Base-by-base conservation (phyloP, 2,329 filamentous ascomycete species). In the Fusarium sp. region DNA sequence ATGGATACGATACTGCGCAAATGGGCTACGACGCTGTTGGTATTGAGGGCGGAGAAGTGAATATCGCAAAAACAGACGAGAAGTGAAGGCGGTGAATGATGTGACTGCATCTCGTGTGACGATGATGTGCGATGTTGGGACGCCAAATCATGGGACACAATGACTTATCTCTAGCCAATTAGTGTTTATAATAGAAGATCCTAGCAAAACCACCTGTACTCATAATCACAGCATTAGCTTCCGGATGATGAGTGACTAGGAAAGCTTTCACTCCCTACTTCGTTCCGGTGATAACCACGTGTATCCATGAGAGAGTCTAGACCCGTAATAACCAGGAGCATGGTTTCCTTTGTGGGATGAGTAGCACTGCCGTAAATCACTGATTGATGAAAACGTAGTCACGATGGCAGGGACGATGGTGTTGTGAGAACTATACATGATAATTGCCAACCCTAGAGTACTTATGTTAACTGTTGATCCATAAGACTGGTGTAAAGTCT, bases 1-100 rank as follows among this genome's bases (percentile, higher is more conserved):
- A 95, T 65, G 94, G 94, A 7, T 97, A 92, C 83, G 94, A 97
- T 79, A 92, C 89, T 1, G 72, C 81, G 7, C 85, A 88, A 78
- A 80, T 89, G 18, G 87, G 87, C 2, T 73, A 86, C 3, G 82
- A 77, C 70, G 80, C 78, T 62, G 13, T 35, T 29, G 65, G 65
- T 12, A 80, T 64, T 3, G 74, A 75, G 31, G 68, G 50, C 2
- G 72, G 67, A 12, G 55, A 41, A 14, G 55, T 42, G 14, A 50
- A 31, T 13, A 47, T 54, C 49, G 50, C 53, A 6, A 75, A 74
- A 41, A 22, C 29, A 13, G 66, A 60, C 4, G 66, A 73, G 20
- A 68, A 73, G 59, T 62, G 27, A 71, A n/a, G 14, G 2, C 15
- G 7, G 36, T 18, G 29, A 25, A 38, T 38, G 11, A 31, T 33